A percentile compares a stretch with the other conserved stretches of the same genome.
Evolutionary conservation across 2,329 filamentous ascomycete genomes (phyloP).

Genomic region (Ascochyta lentis): DNA sequence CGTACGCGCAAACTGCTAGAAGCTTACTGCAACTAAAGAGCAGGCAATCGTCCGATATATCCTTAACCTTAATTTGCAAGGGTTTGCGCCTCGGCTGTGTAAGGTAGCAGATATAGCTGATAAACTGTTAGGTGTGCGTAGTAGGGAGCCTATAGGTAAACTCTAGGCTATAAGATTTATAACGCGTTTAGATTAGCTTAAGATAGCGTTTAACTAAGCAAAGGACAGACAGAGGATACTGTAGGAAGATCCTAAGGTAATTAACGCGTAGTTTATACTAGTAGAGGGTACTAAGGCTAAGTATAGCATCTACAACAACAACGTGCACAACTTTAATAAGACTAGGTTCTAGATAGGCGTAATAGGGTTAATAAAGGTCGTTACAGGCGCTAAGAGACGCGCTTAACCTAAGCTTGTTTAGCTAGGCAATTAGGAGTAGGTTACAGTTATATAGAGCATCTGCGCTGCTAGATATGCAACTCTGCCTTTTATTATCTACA

Average conservation of each 20-base stretch:
- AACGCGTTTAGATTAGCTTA: slow-evolving; percentile 21
- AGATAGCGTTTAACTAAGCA: slow-evolving; percentile 22
- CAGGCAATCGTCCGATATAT: slow-evolving; percentile 23
- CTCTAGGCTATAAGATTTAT: slow-evolving; percentile 21
- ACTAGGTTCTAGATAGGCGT: slow-evolving; percentile 33
- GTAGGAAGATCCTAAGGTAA: slow-evolving; percentile 20
- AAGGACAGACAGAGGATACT: slow-evolving; percentile 15
- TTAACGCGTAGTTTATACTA: too few species aligned
- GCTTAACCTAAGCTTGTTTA: slow-evolving; percentile 5
- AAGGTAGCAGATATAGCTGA: slow-evolving; percentile 26
- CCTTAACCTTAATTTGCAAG: slow-evolving; percentile 23
- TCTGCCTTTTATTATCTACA: slow-evolving; percentile 25
- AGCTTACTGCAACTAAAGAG: slow-evolving; percentile 21
- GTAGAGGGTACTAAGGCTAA: slow-evolving; percentile 4
- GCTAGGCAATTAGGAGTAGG: slow-evolving; percentile 18
- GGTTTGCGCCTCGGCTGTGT: slow-evolving; percentile 16
- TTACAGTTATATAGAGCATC: slow-evolving; percentile 22
- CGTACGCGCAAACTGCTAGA: too few species aligned
- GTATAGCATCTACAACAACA: slow-evolving; percentile 14
- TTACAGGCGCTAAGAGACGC: slow-evolving; percentile 10
- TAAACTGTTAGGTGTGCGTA: slow-evolving; percentile 21
- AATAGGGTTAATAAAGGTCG: slow-evolving; percentile 19
- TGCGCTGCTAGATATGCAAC: slow-evolving; percentile 5
- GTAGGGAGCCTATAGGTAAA: slow-evolving; percentile 19
- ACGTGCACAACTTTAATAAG: slow-evolving; percentile 26